These are phyloP conservation scores for Kodamaea sagamina DNA, from an alignment of 805 yeast genomes.

Conservation along the genomic window DNA sequence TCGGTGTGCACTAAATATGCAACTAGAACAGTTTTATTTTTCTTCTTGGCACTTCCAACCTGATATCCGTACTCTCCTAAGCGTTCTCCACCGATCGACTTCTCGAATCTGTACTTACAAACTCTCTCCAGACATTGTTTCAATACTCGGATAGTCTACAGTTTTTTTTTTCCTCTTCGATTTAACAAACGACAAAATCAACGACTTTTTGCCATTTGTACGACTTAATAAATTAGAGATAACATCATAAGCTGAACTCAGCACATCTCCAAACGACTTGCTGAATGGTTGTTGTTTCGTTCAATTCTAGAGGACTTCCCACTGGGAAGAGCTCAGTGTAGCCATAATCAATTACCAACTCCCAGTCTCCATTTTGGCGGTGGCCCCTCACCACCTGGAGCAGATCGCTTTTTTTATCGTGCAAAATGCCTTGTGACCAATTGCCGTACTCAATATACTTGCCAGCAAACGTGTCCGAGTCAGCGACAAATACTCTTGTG, in stretches of 20 bases:
- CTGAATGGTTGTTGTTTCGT: neutral
- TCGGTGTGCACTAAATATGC: neutral
- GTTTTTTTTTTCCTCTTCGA: constrained; percentile 4
- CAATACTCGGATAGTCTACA: neutral
- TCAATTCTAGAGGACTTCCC: neutral
- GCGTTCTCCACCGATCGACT: neutral
- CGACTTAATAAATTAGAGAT: neutral
- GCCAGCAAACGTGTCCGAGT: constrained; percentile 1
- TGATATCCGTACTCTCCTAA: no score
- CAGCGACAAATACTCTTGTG: neutral
- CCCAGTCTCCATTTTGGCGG: constrained; percentile 1
- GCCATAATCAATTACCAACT: constrained; percentile 1
- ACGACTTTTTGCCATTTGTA: constrained; percentile 3
- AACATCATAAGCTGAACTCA: no score
- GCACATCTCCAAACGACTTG: neutral
- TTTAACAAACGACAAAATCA: neutral
- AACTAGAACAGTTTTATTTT: neutral
- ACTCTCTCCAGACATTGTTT: constrained; percentile 30
- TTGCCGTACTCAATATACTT: constrained; percentile 12
- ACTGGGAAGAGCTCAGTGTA: constrained; percentile 5
- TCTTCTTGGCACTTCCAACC: no score
- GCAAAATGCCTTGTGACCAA: constrained; percentile 12
- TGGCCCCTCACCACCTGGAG: constrained; percentile 5
- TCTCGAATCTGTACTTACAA: constrained; percentile 24
- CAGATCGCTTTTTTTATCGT: neutral